Conservation (phyloP, 2,329 filamentous ascomycete genomes). For the Pseudogymnoascus sp. region DNA sequence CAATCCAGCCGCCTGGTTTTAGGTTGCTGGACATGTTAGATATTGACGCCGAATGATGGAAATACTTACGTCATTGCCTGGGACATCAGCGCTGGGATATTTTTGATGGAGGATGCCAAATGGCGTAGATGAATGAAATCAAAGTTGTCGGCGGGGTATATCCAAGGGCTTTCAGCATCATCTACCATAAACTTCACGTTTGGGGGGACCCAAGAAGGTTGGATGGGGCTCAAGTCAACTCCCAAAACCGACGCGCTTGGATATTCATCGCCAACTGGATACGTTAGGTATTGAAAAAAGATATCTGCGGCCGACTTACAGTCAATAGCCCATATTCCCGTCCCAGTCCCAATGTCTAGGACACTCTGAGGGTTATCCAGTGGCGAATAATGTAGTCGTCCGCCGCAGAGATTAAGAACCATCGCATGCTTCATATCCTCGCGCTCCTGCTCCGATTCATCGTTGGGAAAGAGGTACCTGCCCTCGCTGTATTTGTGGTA, state of each 20-base stretch:
- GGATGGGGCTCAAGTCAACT: constrained; percentile 37
- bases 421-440: constrained; percentile 36
- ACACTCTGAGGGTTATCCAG: background rate
- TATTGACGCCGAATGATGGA: background rate
- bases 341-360: constrained; percentile 19
- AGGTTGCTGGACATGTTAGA: constrained; percentile 10
- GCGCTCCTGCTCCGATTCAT: constrained; percentile 47
- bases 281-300: background rate
- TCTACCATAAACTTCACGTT: constrained; percentile 43
- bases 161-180: constrained; percentile 41
- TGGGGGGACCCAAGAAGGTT: constrained; percentile 35
- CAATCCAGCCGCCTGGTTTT: constrained; percentile 26
- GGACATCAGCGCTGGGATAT: constrained; percentile 14
- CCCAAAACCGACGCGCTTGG: constrained; percentile 29
- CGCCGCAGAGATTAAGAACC: constrained; percentile 17
- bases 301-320: background rate
- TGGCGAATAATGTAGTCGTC: constrained; percentile 19
- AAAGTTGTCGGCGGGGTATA: constrained; percentile 20
- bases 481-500: constrained; percentile 46
- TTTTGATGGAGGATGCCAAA: constrained; percentile 11
- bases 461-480: constrained; percentile 46
- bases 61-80: constrained; percentile 11
- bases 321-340: constrained; percentile 13
- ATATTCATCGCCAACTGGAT: constrained; percentile 23
- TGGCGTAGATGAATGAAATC: constrained; percentile 18